A percentile compares a stretch with the other conserved stretches of the same genome.
Evolutionary conservation across 2,329 filamentous ascomycete genomes (phyloP).

Genomic region (Claviceps africana): DNA sequence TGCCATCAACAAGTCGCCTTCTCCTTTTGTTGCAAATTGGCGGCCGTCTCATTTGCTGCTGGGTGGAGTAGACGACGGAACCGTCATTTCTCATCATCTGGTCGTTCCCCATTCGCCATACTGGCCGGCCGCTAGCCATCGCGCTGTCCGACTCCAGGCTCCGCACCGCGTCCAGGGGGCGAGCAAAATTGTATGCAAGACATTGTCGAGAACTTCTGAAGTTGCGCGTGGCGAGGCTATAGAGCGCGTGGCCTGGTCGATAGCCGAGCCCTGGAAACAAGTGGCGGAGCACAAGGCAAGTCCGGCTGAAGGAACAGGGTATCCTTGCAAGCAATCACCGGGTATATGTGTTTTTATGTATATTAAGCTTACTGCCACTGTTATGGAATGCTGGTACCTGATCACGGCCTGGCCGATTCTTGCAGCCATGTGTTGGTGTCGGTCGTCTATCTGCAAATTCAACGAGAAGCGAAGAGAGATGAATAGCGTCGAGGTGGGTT

Average conservation of each 20-base stretch:
- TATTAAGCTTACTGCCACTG: no score
- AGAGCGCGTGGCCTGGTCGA: not conserved
- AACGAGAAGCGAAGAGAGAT: not conserved
- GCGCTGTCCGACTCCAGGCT: no score
- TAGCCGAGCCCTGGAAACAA: not conserved
- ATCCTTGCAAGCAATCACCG: not conserved
- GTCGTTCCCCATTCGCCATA: not conserved
- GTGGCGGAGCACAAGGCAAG: not conserved
- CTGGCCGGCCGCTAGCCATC: no score
- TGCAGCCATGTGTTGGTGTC: no score
- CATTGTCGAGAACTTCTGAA: no score
- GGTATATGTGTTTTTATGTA: no score
- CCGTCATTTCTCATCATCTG: not conserved
- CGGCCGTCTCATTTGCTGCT: not conserved
- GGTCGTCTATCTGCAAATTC: no score
- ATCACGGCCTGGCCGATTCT: no score
- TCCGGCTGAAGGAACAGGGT: not conserved
- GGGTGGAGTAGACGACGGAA: not conserved
- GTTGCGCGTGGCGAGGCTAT: no score
- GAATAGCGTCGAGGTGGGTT: not conserved
- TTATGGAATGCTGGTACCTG: no score
- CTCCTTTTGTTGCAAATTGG: not conserved
- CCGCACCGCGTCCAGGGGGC: no score
- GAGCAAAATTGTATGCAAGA: no score
- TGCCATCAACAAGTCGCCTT: not conserved